A percentile compares a stretch with the other conserved stretches of the same genome.
Evolutionary conservation across 2,329 filamentous ascomycete species (phyloP).

Genomic region (Neodidymelliopsis sp.): DNA sequence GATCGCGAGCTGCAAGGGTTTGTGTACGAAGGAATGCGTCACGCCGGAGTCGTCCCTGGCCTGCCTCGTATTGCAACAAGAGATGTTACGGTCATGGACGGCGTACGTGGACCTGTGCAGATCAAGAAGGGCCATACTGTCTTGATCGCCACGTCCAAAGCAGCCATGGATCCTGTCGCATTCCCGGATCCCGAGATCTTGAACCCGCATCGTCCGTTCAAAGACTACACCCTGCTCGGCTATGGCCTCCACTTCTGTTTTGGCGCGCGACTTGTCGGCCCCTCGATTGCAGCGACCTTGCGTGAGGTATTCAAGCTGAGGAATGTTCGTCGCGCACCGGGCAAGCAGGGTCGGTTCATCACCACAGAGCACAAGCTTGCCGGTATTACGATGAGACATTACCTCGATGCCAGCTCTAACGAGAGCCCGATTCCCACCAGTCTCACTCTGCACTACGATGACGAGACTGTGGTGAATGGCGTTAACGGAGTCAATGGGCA

Average conservation of each 20-base stretch:
- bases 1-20: conserved; percentile 65
- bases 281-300: conserved; percentile 39
- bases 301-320: conserved; percentile 45
- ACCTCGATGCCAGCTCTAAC: conserved; percentile 57
- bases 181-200: conserved; percentile 44
- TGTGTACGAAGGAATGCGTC: conserved; percentile 64
- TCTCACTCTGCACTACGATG: conserved; percentile 37
- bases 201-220: conserved; percentile 48
- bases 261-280: conserved; percentile 39
- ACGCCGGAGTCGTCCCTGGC: conserved; percentile 61
- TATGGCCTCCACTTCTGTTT: conserved; percentile 47
- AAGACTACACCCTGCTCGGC: conserved; percentile 43
- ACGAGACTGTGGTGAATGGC: conserved; percentile 21
- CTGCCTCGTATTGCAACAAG: conserved; percentile 58
- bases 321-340: conserved; percentile 42
- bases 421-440: conserved; percentile 53
- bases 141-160: conserved; percentile 53
- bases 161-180: conserved; percentile 43
- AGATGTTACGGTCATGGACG: conserved; percentile 58
- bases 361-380: conserved; percentile 56
- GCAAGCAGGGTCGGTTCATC: conserved; percentile 48
- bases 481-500: conserved; percentile 24
- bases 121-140: conserved; percentile 51
- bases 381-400: conserved; percentile 57
- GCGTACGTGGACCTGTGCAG: conserved; percentile 55